Evolutionary conservation across 352 stramenopile genomes (phyloP), one percentile per base, ranked within the genome.

Genomic region (Pythium phragmiticola): DNA sequence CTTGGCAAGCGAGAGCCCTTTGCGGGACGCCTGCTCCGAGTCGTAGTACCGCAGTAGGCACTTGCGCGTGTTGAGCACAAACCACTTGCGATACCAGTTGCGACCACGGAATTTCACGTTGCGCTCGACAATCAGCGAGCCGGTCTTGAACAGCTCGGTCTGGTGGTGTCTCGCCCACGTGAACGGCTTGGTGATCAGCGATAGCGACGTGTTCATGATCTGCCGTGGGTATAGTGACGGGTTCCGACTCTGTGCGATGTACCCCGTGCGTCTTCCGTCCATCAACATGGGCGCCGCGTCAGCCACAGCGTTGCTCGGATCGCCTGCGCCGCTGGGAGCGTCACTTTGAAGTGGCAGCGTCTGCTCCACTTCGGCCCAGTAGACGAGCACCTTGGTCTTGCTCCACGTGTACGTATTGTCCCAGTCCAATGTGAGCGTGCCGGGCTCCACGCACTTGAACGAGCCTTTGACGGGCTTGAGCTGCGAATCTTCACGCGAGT

Each of bases 351-450:
- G 13, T 8, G 14, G 19, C 46, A 19, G 3, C 26, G 63, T 47
- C 34, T 78, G 71, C 56, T 87, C 75, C 13, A 92, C 77, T 58
- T 90, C 83, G 12, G 83, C 79, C 79, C 79, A 89, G 68, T 92
- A 92, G 23, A 90, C 77, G 3, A 92, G 60, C 21, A 87, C 75
- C 45, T 92, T 92, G 53, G 63, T 74, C 47, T 90, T 89, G 61
- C 81, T 87, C 83, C 83, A 92, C 26, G 80, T 90, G 66, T 90
- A 92, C 60, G 83, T 90, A 63, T 92, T 92, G 68, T 92, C 83
- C 83, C 83, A 92, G 23, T 81, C 86, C 11, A 92, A 72, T 14
- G 77, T 84, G 48, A 79, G 87, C 14, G 74, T 81, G 0, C 83
- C 83, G n/a, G 81, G 68, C 5, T 59, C 47, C 0, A 57, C 51